Percentiles rank a stretch among this genome's conserved stretches.
Conservation (phyloP, 208 protist genomes). For the Blechomonas ayalai region DNA sequence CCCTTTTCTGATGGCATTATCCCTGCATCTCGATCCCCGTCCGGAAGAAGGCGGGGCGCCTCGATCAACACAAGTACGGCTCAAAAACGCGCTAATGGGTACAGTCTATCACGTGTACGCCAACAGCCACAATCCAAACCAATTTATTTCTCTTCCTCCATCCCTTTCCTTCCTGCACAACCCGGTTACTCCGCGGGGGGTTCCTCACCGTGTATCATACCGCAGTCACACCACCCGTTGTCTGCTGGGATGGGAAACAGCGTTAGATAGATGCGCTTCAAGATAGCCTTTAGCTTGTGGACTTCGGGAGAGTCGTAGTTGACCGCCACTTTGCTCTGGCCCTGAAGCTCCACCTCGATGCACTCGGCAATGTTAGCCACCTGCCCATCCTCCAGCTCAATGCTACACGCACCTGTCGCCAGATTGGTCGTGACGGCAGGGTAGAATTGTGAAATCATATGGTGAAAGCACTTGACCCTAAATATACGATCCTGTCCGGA, state of each 20-base stretch:
- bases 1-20: no score
- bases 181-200: constrained; percentile 22
- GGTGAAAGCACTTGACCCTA: constrained; percentile 88
- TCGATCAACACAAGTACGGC: no score
- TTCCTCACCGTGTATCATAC: constrained; percentile 73
- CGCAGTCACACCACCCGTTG: constrained; percentile 88
- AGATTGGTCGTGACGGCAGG: constrained; percentile 69
- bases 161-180: not conserved
- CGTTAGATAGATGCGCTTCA: constrained; percentile 87
- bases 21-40: no score
- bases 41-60: no score
- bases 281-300: constrained; percentile 58
- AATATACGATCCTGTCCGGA: constrained; percentile 78
- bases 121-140: no score
- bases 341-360: constrained; percentile 77
- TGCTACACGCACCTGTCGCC: constrained; percentile 44
- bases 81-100: no score
- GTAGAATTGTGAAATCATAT: constrained; percentile 90
- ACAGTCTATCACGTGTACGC: no score
- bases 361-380: constrained; percentile 64
- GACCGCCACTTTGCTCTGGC: constrained; percentile 5
- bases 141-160: not conserved
- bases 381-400: constrained; percentile 70
- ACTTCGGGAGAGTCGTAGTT: constrained; percentile 55
- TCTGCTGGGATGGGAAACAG: constrained; percentile 87